Base-by-base conservation (phyloP, 2,329 filamentous ascomycete species). In the Rhinocladiella mackenziei region DNA sequence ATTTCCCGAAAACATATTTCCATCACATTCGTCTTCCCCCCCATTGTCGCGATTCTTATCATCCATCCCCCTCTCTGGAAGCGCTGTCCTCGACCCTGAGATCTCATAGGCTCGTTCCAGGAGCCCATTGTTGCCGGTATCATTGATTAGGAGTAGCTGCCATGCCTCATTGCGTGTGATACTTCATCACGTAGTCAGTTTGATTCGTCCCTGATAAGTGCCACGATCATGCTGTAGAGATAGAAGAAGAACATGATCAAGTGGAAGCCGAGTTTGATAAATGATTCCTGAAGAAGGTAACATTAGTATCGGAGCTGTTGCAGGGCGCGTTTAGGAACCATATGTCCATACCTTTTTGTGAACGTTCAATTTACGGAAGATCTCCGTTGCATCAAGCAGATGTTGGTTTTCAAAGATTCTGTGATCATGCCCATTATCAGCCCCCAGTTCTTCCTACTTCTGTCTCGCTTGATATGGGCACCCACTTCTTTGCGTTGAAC, bases 181-280 rank as follows among this genome's bases (percentile, higher is more conserved):
- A 63, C 58, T 57, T 62, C 58, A 39, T 56, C 55, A 47, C 60
- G 60, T 54, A 68, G 58, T 83, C 83, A 94, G 70, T 89, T 80
- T 49, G 85, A 80, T 73, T 98, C 92, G 69, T 97, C 92, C 63
- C 85, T 83, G 75, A 98, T 98, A 53, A 98, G 78, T 56, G 92
- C 91, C 55, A 96, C 91, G 59, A 92, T 92, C 86, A 92, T 94
- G 83, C 86, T 94, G 80, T 95, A 95, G 45, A 98, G 84, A 74
- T 98, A 98, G 80, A 97, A 98, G 82, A 98, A 98, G 80, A 98
- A 98, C 89, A 98, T 96, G 72, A 98, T 69, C 50, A 98, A 76
- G 70, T 98, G 92, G 78, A 98, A 98, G 44, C 91, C 92, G 31
- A 98, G 86, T 75, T 98, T 98, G 74, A 92, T 83, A 69, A 98